A percentile compares a stretch with the other conserved stretches of the same genome.
Conservation (phyloP, 2,329 filamentous ascomycete genomes). For the Nemania sp. region DNA sequence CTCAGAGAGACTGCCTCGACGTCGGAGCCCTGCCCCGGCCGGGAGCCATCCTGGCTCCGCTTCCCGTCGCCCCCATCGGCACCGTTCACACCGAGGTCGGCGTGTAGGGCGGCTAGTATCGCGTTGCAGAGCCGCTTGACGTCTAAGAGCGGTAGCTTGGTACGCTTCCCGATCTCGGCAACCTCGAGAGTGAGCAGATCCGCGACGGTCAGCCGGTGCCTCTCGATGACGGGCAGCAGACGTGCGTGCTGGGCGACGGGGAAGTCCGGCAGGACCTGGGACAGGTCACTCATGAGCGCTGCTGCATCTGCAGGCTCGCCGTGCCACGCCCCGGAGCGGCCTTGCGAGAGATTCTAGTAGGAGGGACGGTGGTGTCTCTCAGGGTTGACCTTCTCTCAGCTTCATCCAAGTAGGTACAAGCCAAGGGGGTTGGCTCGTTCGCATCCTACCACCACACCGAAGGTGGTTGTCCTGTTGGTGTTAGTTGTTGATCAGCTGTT, state of each 20-base stretch:
- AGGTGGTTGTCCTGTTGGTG: background rate
- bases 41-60: constrained; percentile 5
- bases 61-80: background rate
- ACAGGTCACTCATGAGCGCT: constrained; percentile 79
- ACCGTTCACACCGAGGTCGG: constrained; percentile 54
- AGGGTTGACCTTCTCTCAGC: background rate
- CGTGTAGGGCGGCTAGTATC: constrained; percentile 69
- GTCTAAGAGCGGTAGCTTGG: constrained; percentile 78
- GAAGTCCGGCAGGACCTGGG: constrained; percentile 80
- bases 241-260: constrained; percentile 70
- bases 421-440: too few species aligned
- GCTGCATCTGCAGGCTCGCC: constrained; percentile 28
- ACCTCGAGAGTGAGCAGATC: constrained; percentile 87
- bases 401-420: background rate
- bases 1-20: constrained; percentile 26
- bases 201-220: constrained; percentile 73
- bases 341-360: background rate
- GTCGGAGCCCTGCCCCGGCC: constrained; percentile 5
- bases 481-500: background rate
- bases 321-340: constrained; percentile 18
- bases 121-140: constrained; percentile 73
- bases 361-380: background rate
- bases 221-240: constrained; percentile 80
- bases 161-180: constrained; percentile 82
- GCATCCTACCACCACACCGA: too few species aligned